phyloP scores from a whole-genome alignment of 495 filamentous ascomycete genomes.

The Trypethelium eluteriae region DNA sequence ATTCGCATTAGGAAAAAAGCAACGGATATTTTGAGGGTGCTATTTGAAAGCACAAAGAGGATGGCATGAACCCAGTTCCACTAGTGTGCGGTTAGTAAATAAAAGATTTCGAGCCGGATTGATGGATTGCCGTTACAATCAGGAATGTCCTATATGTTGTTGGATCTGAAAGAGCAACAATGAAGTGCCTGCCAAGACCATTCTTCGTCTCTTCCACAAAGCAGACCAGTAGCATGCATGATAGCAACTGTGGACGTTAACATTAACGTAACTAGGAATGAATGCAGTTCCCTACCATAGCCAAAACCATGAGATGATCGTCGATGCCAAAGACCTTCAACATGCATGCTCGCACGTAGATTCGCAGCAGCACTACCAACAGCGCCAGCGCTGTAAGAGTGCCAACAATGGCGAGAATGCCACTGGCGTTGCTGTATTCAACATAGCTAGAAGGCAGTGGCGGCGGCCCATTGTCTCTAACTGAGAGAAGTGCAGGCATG shows the following conservation, averaged over 20 bases:
- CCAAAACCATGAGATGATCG: constrained; percentile 31
- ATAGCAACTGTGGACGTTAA: constrained; percentile 16
- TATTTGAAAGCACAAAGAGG: constrained; percentile 24
- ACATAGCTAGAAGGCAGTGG: constrained; percentile 21
- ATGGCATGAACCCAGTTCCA: constrained; percentile 7
- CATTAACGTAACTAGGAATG: background rate
- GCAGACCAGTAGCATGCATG: constrained; percentile 20
- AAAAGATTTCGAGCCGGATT: background rate
- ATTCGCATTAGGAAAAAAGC: constrained; percentile 32
- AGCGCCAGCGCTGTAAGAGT: constrained; percentile 25
- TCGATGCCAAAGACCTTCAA: constrained; percentile 32
- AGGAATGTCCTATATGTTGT: constrained; percentile 12
- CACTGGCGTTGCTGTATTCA: constrained; percentile 24
- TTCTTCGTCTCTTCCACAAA: constrained; percentile 27
- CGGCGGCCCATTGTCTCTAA: background rate
- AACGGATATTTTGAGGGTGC: constrained; percentile 30
- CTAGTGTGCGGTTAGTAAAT: constrained; percentile 3
- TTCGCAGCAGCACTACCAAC: constrained; percentile 24
- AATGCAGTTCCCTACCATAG: constrained; percentile 22
- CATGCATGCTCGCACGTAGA: constrained; percentile 30
- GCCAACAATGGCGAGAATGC: constrained; percentile 28
- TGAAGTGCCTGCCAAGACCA: constrained; percentile 29
- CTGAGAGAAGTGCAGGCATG: background rate
- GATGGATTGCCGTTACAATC: background rate
- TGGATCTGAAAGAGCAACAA: constrained; percentile 16